Percentiles rank a stretch among this genome's conserved stretches.
Conservation (phyloP, 1,284 basidiomycete species). For the Tilletia indica region DNA sequence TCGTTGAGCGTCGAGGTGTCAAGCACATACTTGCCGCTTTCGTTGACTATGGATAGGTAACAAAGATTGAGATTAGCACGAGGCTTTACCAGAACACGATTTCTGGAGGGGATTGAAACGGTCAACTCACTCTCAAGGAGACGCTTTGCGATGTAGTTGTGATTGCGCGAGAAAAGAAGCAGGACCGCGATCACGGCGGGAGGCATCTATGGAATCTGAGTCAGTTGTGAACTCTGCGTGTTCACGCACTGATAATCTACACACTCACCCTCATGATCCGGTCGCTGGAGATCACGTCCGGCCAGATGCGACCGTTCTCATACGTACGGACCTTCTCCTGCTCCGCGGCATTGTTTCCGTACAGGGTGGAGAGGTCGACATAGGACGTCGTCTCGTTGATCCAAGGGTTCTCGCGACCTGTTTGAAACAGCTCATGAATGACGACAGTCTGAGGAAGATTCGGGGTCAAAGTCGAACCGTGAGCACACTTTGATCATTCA, state of each 20-base stretch:
- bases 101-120: too few relatives aligned
- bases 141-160: slow-evolving; percentile 75
- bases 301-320: slow-evolving; percentile 61
- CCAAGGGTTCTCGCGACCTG: slow-evolving; percentile 29
- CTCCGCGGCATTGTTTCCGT: slow-evolving; percentile 65
- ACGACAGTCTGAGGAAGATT: background rate
- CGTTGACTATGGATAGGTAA: slow-evolving; percentile 25
- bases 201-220: slow-evolving; percentile 62
- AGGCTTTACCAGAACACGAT: too few relatives aligned
- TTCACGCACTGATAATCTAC: too few relatives aligned
- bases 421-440: slow-evolving; percentile 25
- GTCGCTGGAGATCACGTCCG: slow-evolving; percentile 70
- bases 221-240: background rate
- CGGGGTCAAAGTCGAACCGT: too few relatives aligned
- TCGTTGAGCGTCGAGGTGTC: slow-evolving; percentile 26
- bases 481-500: too few relatives aligned
- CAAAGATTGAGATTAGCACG: too few relatives aligned
- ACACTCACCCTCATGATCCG: slow-evolving; percentile 62
- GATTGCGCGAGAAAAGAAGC: slow-evolving; percentile 65
- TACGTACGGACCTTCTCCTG: slow-evolving; percentile 63
- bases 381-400: slow-evolving; percentile 73
- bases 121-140: slow-evolving; percentile 60
- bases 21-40: slow-evolving; percentile 27
- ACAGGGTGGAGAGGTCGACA: slow-evolving; percentile 73
- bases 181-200: slow-evolving; percentile 69